Percentiles rank a stretch among this genome's conserved stretches.
phyloP scores from a whole-genome alignment of 2,329 filamentous ascomycete species.

The Monilinia polystroma region DNA sequence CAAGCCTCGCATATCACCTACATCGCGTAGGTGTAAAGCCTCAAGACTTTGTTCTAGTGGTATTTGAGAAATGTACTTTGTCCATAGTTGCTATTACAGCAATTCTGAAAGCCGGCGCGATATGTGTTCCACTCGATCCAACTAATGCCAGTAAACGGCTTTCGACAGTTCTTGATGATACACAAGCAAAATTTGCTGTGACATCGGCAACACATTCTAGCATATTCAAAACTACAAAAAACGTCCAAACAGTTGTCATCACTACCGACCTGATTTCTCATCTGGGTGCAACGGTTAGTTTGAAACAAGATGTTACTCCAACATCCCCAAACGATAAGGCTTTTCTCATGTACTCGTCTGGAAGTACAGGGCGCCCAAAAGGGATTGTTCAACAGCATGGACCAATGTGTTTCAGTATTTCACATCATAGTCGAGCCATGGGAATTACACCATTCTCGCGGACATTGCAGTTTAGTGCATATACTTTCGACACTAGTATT shows the following conservation, averaged over 20 bases:
- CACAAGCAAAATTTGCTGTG: neutral
- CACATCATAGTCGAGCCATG: neutral
- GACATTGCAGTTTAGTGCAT: conserved; percentile 14
- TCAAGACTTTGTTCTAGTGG: conserved; percentile 27
- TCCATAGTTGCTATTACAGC: conserved; percentile 35
- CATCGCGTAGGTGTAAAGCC: conserved; percentile 25
- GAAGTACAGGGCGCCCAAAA: neutral
- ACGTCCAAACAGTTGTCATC: neutral
- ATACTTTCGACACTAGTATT: conserved; percentile 24
- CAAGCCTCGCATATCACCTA: conserved; percentile 28
- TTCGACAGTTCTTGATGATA: conserved; percentile 24
- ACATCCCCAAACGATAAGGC: neutral
- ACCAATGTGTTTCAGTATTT: neutral
- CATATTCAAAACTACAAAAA: neutral
- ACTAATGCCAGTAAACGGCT: conserved; percentile 33
- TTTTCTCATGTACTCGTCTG: neutral
- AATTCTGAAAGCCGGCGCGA: conserved; percentile 35
- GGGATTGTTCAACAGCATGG: neutral
- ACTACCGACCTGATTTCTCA: neutral
- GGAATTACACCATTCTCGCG: conserved; percentile 5
- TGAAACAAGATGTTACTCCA: neutral
- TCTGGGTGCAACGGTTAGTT: neutral
- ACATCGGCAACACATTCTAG: neutral
- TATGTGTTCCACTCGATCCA: conserved; percentile 39
- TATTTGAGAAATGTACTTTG: conserved; percentile 31